Evolutionary conservation across 2,329 filamentous ascomycete genomes (phyloP).

Genomic region (Sarocladium strictum): DNA sequence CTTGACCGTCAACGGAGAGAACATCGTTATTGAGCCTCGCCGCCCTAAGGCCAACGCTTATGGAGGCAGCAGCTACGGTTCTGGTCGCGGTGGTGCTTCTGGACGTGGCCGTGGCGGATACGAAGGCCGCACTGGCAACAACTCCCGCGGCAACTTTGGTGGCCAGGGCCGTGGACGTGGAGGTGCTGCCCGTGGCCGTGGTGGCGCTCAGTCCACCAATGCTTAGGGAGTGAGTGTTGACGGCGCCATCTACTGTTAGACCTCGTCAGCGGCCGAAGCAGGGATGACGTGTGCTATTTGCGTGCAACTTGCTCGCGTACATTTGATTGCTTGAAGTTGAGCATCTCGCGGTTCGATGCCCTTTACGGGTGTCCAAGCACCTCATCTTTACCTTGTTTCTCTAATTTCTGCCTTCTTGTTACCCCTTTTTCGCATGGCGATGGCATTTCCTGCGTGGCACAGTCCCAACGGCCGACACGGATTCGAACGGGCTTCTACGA

Average conservation of each 20-base stretch:
- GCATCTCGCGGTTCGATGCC: neutral
- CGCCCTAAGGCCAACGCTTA: conserved; percentile 68
- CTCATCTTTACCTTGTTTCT: conserved; percentile 6
- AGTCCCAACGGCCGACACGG: conserved; percentile 3
- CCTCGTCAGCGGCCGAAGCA: neutral
- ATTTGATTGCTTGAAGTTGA: neutral
- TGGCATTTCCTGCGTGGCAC: conserved; percentile 10
- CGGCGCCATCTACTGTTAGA: neutral
- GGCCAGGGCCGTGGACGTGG: conserved; percentile 63
- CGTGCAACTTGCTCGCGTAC: neutral
- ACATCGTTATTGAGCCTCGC: conserved; percentile 82
- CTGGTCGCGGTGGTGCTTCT: conserved; percentile 54
- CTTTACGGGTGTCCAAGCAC: neutral
- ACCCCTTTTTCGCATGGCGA: conserved; percentile 10
- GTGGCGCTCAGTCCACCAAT: conserved; percentile 49
- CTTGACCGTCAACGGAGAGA: conserved; percentile 75
- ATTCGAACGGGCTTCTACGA: conserved; percentile 4
- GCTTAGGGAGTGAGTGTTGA: conserved; percentile 29
- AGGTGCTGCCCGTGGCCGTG: conserved; percentile 58
- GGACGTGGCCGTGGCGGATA: conserved; percentile 62
- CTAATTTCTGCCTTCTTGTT: conserved; percentile 9
- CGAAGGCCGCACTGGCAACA: conserved; percentile 54
- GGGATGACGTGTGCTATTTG: neutral
- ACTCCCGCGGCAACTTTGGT: conserved; percentile 63
- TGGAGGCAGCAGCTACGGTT: conserved; percentile 61